Evolutionary conservation across 257 asterid genomes (phyloP), one percentile per base, ranked within the genome.

Genomic region (Linderniella brevidens): DNA sequence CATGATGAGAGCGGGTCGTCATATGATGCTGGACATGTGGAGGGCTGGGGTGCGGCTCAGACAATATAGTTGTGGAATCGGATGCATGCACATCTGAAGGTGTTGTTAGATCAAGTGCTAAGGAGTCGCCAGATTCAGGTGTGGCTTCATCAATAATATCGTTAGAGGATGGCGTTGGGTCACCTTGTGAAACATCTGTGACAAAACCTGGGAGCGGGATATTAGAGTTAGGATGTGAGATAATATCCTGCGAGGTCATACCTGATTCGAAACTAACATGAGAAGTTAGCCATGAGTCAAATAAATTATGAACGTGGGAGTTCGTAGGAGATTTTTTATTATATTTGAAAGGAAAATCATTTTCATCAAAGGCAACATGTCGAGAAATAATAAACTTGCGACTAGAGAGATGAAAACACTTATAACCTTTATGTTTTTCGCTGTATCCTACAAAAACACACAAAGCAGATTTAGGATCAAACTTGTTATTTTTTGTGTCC

Each of bases 391-490:
- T 36, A 37, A 13, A 35, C 8, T 0, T 51, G 37, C 19, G 37
- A 45, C 46, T 51, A 19, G 46, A 10, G 9, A 35, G 56, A 51
- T 51, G 29, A 16, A 3, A 51, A 37, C 56, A 51, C n/a, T 37
- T 15, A 51, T 51, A 51, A 1, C 14, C 56, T 38, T 53, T 41
- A 41, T 40, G 14, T 13, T 43, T 10, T 7, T 44, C 52, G 14
- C 45, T 44, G 8, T 55, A 55, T 5, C 59, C 59, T 43, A 55
- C 13, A 16, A 55, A 55, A 14, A 55, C 4, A 11, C 52, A n/a
- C n/a, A n/a, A n/a, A n/a, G n/a, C 0, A 5, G 32, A 15, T 50
- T 50, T 50, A 0, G 42, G 45, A 17, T 50, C 35, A 35, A 54
- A 15, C 17, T 46, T 55, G 10, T 46, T 36, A 5, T n/a, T 18